Conservation (phyloP, 768 basidiomycete genomes). For the Rhodotorula sphaerocarpa region DNA sequence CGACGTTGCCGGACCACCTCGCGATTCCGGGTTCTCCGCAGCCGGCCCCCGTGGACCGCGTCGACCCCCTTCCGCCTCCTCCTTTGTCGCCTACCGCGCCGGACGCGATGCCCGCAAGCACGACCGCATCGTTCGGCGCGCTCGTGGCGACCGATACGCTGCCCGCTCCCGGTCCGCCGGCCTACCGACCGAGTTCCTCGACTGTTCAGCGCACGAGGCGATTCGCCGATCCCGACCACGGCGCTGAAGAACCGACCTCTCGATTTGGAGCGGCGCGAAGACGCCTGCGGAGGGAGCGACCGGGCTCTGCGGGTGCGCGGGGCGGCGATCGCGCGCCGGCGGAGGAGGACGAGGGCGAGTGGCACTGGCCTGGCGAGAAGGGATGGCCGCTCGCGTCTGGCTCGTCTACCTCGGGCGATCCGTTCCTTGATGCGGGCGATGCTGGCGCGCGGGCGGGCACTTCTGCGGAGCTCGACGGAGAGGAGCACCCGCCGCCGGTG, state of each 20-base stretch:
- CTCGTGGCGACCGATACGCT: slow-evolving; percentile 16
- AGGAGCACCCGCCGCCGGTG: slow-evolving; percentile 3
- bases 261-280: neutral
- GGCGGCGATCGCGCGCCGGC: neutral
- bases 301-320: neutral
- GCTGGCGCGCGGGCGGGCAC: neutral
- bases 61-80: slow-evolving; percentile 1
- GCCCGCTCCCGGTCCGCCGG: slow-evolving; percentile 27
- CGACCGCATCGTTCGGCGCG: slow-evolving; percentile 1
- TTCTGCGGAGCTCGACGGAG: neutral
- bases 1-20: slow-evolving; percentile 13
- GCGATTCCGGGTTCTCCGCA: slow-evolving; percentile 1
- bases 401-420: neutral
- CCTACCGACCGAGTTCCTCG: slow-evolving; percentile 18
- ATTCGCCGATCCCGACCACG: slow-evolving; percentile 1
- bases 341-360: slow-evolving; percentile 3
- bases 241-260: neutral
- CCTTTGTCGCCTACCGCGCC: neutral
- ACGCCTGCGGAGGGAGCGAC: neutral
- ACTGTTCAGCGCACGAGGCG: slow-evolving; percentile 18
- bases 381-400: neutral
- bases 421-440: neutral
- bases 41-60: neutral
- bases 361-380: slow-evolving; percentile 34
- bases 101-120: neutral